Conservation (phyloP, 345 rosid genomes). For the Camelina laxa region DNA sequence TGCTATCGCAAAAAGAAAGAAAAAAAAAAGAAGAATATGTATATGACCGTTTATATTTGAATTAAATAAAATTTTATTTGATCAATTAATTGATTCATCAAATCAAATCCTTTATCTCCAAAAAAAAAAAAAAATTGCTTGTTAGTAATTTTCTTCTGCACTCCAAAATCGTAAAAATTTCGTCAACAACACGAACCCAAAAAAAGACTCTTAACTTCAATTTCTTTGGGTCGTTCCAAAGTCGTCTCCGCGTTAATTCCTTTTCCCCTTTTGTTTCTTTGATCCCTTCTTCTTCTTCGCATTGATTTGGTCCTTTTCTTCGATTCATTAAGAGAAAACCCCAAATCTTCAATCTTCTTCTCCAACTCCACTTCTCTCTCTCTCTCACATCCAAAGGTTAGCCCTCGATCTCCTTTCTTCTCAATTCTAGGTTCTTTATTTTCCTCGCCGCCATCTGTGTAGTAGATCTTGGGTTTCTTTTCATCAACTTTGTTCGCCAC, state of each 20-base stretch:
- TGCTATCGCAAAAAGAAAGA: not conserved
- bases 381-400: too few species aligned
- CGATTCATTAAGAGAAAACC: too few species aligned
- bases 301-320: slow-evolving; percentile 33
- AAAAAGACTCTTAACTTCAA: slow-evolving; percentile 27
- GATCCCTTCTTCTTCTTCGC: slow-evolving; percentile 33
- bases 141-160: not conserved
- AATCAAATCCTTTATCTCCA: too few species aligned
- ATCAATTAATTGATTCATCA: not conserved
- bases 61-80: not conserved
- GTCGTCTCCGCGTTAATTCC: slow-evolving; percentile 43
- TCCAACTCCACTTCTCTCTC: too few species aligned
- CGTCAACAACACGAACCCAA: slow-evolving; percentile 14
- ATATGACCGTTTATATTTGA: slow-evolving; percentile 30
- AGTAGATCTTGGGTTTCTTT: too few species aligned
- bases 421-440: too few species aligned
- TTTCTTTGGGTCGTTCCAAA: slow-evolving; percentile 9
- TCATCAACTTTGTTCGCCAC: too few species aligned
- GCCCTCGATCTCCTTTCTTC: too few species aligned
- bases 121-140: too few species aligned
- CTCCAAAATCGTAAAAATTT: not conserved
- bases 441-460: too few species aligned
- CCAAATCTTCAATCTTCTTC: too few species aligned
- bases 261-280: slow-evolving; percentile 8
- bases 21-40: not conserved